Evolutionary conservation across 352 stramenopile genomes (phyloP).

Genomic region (Globisporangium solare): DNA sequence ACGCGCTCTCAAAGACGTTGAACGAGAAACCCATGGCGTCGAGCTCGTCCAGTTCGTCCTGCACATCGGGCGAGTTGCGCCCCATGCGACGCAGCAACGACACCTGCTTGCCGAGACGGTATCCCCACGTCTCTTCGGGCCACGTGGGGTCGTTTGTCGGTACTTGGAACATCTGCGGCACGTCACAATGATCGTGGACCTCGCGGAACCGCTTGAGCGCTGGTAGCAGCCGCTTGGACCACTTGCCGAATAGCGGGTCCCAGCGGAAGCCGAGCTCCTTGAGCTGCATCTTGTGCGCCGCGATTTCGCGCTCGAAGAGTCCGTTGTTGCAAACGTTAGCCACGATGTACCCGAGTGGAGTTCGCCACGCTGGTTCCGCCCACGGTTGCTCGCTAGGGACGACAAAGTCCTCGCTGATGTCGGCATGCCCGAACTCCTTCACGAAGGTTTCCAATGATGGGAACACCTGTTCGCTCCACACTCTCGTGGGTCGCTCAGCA

Average conservation of each 20-base stretch:
- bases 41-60: slow-evolving; percentile 48
- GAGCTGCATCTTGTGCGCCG: slow-evolving; percentile 27
- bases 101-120: slow-evolving; percentile 86
- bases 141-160: slow-evolving; percentile 66
- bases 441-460: slow-evolving; percentile 34
- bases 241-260: slow-evolving; percentile 56
- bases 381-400: slow-evolving; percentile 47
- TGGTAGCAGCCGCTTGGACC: slow-evolving; percentile 43
- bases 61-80: slow-evolving; percentile 30
- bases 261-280: slow-evolving; percentile 54
- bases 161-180: slow-evolving; percentile 88
- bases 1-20: slow-evolving; percentile 54
- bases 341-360: slow-evolving; percentile 56
- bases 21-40: slow-evolving; percentile 68
- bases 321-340: slow-evolving; percentile 31
- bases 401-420: slow-evolving; percentile 48
- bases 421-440: slow-evolving; percentile 23
- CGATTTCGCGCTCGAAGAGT: slow-evolving; percentile 43
- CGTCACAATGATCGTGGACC: slow-evolving; percentile 82
- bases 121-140: slow-evolving; percentile 76
- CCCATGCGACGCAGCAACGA: slow-evolving; percentile 48
- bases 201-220: slow-evolving; percentile 74
- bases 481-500: slow-evolving; percentile 13
- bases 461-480: slow-evolving; percentile 35
- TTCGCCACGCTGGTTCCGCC: slow-evolving; percentile 31